These are phyloP conservation scores for Fusarium tuaranense DNA, from an alignment of 2,329 filamentous ascomycete genomes.

Conservation along the genomic window DNA sequence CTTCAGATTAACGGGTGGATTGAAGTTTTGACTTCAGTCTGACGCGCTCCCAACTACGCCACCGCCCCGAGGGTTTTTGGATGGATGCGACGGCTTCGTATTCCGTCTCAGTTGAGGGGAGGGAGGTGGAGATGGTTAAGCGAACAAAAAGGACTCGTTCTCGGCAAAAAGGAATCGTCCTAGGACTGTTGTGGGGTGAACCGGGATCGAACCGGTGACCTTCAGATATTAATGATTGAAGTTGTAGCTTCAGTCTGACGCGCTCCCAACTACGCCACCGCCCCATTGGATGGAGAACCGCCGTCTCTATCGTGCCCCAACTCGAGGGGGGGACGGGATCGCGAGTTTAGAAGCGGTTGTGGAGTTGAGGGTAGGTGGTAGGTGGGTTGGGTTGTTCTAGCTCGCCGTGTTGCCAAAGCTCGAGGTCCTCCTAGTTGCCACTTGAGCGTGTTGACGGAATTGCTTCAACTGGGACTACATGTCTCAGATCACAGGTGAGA, in stretches of 20 bases:
- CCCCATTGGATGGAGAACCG: neutral
- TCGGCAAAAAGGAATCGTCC: neutral
- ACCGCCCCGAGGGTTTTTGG: neutral
- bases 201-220: slow-evolving; percentile 6
- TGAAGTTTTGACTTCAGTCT: neutral
- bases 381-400: neutral
- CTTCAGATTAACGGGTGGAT: neutral
- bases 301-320: neutral
- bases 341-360: neutral
- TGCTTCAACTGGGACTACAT: neutral
- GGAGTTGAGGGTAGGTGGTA: neutral
- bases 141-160: neutral
- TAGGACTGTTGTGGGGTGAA: neutral
- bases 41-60: slow-evolving; percentile 6
- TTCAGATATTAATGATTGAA: slow-evolving; percentile 1
- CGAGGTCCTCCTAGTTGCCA: neutral
- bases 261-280: slow-evolving; percentile 5
- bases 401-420: neutral
- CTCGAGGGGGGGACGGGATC: neutral
- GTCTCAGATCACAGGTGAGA: neutral
- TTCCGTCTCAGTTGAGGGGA: neutral
- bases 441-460: neutral
- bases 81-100: neutral
- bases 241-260: slow-evolving; percentile 5
- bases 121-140: neutral